A percentile compares a stretch with the other conserved stretches of the same genome.
phyloP scores from a whole-genome alignment of 2,329 filamentous ascomycete species.

The Colletotrichum sp. region DNA sequence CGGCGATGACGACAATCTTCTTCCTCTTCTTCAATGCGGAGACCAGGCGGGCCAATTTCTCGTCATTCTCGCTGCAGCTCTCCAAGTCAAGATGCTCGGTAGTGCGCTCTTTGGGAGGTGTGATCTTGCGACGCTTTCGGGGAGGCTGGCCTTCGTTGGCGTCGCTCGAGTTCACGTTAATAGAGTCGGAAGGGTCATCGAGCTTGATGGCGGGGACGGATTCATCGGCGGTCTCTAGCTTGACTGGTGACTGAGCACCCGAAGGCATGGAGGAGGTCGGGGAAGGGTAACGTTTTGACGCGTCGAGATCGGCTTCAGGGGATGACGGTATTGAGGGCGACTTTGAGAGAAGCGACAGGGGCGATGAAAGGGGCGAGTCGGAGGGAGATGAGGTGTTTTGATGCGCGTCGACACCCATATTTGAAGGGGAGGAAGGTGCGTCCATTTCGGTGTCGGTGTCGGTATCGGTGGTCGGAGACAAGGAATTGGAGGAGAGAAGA shows the following conservation, averaged over 20 bases:
- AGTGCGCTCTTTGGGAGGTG: conserved; percentile 67
- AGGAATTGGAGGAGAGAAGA: background rate
- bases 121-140: conserved; percentile 76
- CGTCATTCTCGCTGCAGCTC: conserved; percentile 47
- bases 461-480: background rate
- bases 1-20: conserved; percentile 96
- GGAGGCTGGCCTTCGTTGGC: conserved; percentile 72
- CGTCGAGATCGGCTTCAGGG: conserved; percentile 39
- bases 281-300: conserved; percentile 55
- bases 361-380: conserved; percentile 53
- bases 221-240: conserved; percentile 44
- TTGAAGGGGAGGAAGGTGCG: conserved; percentile 6
- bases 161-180: conserved; percentile 43
- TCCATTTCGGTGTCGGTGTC: conserved; percentile 9
- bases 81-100: conserved; percentile 83
- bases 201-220: conserved; percentile 31
- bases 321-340: conserved; percentile 58
- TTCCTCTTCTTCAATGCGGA: conserved; percentile 83
- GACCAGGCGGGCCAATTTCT: conserved; percentile 72
- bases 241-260: conserved; percentile 57
- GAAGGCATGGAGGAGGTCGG: conserved; percentile 49
- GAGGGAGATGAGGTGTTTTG: conserved; percentile 26
- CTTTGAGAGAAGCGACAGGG: conserved; percentile 58
- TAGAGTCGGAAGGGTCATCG: conserved; percentile 16
- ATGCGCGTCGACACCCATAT: conserved; percentile 17